These are phyloP conservation scores for Luvunga scandens DNA, from an alignment of 345 rosid genomes.

Conservation along the genomic window DNA sequence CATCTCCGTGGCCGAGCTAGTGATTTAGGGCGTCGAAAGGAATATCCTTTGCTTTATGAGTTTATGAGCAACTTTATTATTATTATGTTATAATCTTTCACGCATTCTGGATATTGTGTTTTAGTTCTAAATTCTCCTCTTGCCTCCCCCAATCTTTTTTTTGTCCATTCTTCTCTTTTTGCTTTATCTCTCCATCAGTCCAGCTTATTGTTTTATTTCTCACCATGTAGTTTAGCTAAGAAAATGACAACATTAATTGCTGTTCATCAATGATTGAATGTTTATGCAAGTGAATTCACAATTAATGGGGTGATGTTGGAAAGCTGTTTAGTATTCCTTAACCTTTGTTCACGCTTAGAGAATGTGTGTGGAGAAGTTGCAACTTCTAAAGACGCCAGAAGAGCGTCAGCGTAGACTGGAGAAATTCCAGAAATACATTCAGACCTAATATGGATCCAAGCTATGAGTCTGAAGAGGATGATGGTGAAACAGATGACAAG, in stretches of 20 bases:
- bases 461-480: conserved; percentile 87
- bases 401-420: conserved; percentile 94
- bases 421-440: conserved; percentile 89
- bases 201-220: background rate
- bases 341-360: conserved; percentile 82
- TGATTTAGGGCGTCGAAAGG: conserved; percentile 88
- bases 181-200: background rate
- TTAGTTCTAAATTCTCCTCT: background rate
- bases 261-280: background rate
- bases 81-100: background rate
- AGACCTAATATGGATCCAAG: conserved; percentile 98
- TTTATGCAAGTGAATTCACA: background rate
- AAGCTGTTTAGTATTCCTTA: conserved; percentile 42
- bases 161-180: background rate
- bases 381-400: conserved; percentile 84
- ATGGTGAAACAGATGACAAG: conserved; percentile 57
- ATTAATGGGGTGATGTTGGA: background rate
- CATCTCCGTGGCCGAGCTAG: conserved; percentile 99
- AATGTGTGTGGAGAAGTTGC: conserved; percentile 97
- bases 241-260: background rate
- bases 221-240: background rate
- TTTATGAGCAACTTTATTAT: background rate
- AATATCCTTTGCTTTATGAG: conserved; percentile 72
- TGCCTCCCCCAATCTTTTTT: background rate
- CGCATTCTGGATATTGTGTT: background rate